Evolutionary conservation across 2,329 filamentous ascomycete genomes (phyloP).

Genomic region (Aspergillus quadricinctus): DNA sequence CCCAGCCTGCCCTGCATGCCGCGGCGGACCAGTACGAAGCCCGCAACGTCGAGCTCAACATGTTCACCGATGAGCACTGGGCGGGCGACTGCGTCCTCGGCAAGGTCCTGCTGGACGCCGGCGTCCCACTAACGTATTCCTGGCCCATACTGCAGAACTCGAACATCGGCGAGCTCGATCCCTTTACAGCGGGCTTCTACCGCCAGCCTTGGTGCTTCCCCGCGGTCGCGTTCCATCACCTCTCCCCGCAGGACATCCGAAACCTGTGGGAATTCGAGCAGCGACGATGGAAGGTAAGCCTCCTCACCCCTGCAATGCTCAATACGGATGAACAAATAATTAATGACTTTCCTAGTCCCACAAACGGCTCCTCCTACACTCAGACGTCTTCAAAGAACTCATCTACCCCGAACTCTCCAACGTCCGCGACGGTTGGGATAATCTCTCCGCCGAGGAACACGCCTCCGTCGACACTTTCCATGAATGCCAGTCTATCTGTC

Average conservation of each 20-base stretch:
- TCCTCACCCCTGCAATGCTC: not conserved
- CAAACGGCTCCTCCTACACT: conserved; percentile 28
- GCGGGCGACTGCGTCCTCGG: conserved; percentile 50
- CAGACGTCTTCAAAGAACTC: conserved; percentile 35
- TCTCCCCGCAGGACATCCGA: conserved; percentile 40
- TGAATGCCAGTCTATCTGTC: conserved; percentile 29
- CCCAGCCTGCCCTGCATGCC: conserved; percentile 45
- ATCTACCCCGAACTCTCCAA: conserved; percentile 29
- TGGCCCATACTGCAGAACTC: conserved; percentile 47
- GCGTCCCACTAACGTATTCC: conserved; percentile 42
- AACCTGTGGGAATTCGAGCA: conserved; percentile 46
- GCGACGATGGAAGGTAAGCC: conserved; percentile 57
- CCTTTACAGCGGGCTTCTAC: conserved; percentile 37
- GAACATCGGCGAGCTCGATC: conserved; percentile 41
- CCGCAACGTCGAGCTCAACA: conserved; percentile 41
- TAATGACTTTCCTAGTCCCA: not conserved
- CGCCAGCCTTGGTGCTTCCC: conserved; percentile 49
- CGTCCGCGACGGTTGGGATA: conserved; percentile 32
- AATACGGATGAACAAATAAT: not conserved
- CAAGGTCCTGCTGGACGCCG: conserved; percentile 44
- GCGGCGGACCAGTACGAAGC: conserved; percentile 41
- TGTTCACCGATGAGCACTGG: conserved; percentile 45
- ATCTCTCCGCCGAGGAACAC: conserved; percentile 30
- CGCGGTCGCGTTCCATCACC: conserved; percentile 48
- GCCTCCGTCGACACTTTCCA: conserved; percentile 22